These are phyloP conservation scores for Pythium phragmiticola DNA, from an alignment of 352 stramenopile species.

Conservation along the genomic window DNA sequence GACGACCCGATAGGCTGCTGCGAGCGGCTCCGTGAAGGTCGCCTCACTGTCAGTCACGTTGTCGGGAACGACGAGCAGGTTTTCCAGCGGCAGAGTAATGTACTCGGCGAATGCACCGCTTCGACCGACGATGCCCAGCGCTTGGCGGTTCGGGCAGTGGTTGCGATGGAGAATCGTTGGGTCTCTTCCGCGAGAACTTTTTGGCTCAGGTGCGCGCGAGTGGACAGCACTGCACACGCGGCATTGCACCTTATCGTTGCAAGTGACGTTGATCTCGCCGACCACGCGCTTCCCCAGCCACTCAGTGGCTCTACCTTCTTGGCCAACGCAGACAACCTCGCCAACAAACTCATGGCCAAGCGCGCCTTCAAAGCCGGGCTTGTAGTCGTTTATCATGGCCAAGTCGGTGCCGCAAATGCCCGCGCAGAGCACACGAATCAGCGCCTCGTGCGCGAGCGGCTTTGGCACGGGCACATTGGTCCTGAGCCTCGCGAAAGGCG, in stretches of 20 bases:
- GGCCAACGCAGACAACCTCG: conserved; percentile 60
- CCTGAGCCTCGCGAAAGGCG: conserved; percentile 17
- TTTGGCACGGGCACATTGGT: conserved; percentile 40
- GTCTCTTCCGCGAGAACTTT: background rate
- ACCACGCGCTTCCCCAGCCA: conserved; percentile 85
- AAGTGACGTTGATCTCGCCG: conserved; percentile 91
- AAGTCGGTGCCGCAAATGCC: conserved; percentile 77
- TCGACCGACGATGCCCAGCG: conserved; percentile 70
- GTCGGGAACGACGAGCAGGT: conserved; percentile 63
- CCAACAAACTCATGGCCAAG: conserved; percentile 91
- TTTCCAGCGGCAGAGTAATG: conserved; percentile 56
- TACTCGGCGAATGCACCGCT: conserved; percentile 75
- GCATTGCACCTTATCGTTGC: conserved; percentile 32
- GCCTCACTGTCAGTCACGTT: conserved; percentile 39
- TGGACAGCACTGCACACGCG: conserved; percentile 26
- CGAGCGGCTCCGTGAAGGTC: conserved; percentile 68
- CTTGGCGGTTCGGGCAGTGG: conserved; percentile 71
- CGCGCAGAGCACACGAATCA: conserved; percentile 59
- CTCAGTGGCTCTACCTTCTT: conserved; percentile 20
- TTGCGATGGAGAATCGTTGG: conserved; percentile 39
- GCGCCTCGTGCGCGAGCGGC: conserved; percentile 39
- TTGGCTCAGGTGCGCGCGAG: no score
- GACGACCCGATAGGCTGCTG: conserved; percentile 64
- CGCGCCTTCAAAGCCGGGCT: conserved; percentile 58
- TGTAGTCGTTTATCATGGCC: conserved; percentile 76